Evolutionary conservation across 495 filamentous ascomycete genomes (phyloP), one percentile per base, ranked within the genome.

Genomic region (Podospora pseudopauciseta): DNA sequence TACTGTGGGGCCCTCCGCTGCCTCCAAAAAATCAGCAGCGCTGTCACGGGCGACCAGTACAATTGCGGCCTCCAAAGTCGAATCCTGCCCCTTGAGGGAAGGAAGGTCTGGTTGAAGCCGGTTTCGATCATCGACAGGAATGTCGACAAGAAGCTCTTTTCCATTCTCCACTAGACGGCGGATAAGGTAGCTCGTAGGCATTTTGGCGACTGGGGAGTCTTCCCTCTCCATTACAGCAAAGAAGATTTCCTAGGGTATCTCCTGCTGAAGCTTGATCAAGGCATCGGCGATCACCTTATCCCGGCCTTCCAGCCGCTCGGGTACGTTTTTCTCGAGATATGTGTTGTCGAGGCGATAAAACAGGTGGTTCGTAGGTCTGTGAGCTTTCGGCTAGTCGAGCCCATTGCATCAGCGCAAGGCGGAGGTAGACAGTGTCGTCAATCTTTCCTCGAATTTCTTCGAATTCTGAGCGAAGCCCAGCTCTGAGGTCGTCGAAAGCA

Each of bases 11-110:
- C 18, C 15, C 16, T 65, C 44, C 18, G 26, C 26, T 15, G 60
- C 63, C 4, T 32, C 56, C 63, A 39, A 75, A 54, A 44, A 72
- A 32, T 71, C 68, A n/a, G 65, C 72, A 32, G 74, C 57, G 23
- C 56, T 70, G 64, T 73, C 73, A 44, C 69, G 63, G 6, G 71
- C 63, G 32, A 73, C 64, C 3, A 75, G 57, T 18, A 75, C 57
- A 64, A 65, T 59, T 39, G 63, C 68, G 13, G 39, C 54, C n/a
- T 70, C 68, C 30, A 16, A 26, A 39, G n/a, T 20, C 56, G 30
- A 7, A 19, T 53, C 20, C 1, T 2, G n/a, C 20, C 5, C 23
- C 27, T 9, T 60, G 30, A 44, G 6, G n/a, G 49, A 57, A 28
- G 44, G 53, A 5, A 56, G 19, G 11, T 44, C 34, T 23, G 68